Conservation (phyloP, 495 filamentous ascomycete species). For the Aspergillus ellipticus region DNA sequence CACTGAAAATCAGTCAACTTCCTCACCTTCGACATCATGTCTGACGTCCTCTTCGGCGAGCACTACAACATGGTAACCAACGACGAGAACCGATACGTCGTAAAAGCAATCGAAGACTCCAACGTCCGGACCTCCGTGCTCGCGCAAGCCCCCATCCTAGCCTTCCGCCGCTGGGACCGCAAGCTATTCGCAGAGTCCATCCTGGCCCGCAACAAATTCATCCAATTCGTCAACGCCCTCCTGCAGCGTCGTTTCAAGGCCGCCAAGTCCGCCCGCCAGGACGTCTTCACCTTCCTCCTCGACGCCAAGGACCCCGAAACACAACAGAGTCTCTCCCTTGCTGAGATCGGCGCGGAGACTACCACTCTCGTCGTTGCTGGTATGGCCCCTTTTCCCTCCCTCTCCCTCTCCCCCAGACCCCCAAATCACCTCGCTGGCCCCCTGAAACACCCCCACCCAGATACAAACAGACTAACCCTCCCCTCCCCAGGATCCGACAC, state of each 20-base stretch:
- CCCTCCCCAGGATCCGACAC: conserved; percentile 48
- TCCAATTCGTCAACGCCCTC: conserved; percentile 38
- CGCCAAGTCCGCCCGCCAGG: conserved; percentile 21
- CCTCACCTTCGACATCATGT: conserved; percentile 13
- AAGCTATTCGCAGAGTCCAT: background rate
- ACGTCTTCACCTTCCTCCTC: conserved; percentile 61
- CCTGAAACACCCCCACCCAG: too few relatives aligned
- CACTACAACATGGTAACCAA: conserved; percentile 1
- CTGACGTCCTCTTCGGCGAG: conserved; percentile 6
- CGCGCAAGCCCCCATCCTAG: background rate
- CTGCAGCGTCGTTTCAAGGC: conserved; percentile 32
- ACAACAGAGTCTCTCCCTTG: conserved; percentile 49
- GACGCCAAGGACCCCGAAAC: conserved; percentile 58
- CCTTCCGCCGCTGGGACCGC: background rate
- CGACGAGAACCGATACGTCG: background rate
- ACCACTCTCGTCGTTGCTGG: conserved; percentile 41
- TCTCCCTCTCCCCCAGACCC: background rate
- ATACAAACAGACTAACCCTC: too few relatives aligned
- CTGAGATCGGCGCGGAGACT: conserved; percentile 56
- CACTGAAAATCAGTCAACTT: conserved; percentile 2
- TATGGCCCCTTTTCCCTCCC: background rate
- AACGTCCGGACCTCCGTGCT: background rate
- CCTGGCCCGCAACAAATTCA: conserved; percentile 17
- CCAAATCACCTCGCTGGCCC: too few relatives aligned
- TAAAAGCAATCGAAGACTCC: background rate